Evolutionary conservation across 176 grass and related monocot species (phyloP), one percentile per base, ranked within the genome.

Genomic region (Oryza nivara): DNA sequence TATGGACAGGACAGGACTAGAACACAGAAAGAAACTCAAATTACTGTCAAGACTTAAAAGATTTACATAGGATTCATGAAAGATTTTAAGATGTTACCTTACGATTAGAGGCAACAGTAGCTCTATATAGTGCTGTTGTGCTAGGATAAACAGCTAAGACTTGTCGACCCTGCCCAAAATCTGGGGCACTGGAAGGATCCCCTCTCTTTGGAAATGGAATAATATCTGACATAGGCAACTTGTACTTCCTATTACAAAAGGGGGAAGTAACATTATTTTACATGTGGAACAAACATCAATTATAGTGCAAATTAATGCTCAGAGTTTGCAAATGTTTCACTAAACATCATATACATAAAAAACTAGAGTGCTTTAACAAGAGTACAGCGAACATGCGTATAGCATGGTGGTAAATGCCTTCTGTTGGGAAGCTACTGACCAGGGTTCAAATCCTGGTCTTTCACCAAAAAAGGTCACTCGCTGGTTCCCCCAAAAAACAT

Each of bases 91-190:
- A 90, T 82, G 80, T 88, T 93, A 98, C 96, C 96, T 98, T 98
- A 19, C 89, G 95, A 74, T 93, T 89, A 77, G 92, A 80, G 89
- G 91, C 91, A 76, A 98, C 96, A 6, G 96, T 98, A 80, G 96
- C 96, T 77, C 94, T 92, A 72, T 98, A 98, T 77, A 98, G 86
- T 75, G 96, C 96, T 80, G 93, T 95, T n/a, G 96, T 98, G 76
- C 93, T 81, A 78, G 96, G 96, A 90, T 98, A 98, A 77, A 98
- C 93, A 34, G 96, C 96, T 79, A 98, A 77, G 54, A 98, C 96
- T 82, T 95, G 96, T 84, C 83, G 85, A 46, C 91, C 93, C 26
- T 86, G 96, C 48, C 80, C 84, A 67, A 95, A 98, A 87, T 98
- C 96, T 83, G 86, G 91, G 73, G 96, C 96, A 90, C 80, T 92